phyloP scores from a whole-genome alignment of 2,329 filamentous ascomycete genomes.

The Hypoxylon rubiginosum region DNA sequence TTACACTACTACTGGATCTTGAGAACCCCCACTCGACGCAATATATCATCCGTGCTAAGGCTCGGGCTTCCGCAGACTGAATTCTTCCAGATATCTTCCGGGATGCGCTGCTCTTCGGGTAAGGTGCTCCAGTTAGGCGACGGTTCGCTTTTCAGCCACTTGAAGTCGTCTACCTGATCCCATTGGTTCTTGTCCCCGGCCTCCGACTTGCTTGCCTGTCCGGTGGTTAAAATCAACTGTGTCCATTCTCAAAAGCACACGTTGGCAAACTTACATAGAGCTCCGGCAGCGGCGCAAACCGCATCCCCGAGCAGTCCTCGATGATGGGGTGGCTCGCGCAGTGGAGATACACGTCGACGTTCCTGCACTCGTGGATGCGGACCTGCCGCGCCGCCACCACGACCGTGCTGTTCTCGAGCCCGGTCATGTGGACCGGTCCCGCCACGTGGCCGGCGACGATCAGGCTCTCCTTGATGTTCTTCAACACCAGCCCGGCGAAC shows the following conservation, averaged over 20 bases:
- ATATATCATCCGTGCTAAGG: constrained; percentile 73
- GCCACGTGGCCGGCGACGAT: constrained; percentile 83
- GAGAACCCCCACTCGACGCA: constrained; percentile 65
- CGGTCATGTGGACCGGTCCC: constrained; percentile 87
- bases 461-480: constrained; percentile 77
- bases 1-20: background rate
- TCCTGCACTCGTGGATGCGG: constrained; percentile 87
- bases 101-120: constrained; percentile 69
- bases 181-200: constrained; percentile 73
- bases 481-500: constrained; percentile 78
- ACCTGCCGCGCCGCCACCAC: constrained; percentile 89
- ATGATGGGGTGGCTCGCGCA: constrained; percentile 91
- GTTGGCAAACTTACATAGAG: constrained; percentile 71
- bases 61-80: constrained; percentile 74
- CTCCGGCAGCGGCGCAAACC: constrained; percentile 82
- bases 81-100: constrained; percentile 76
- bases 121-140: constrained; percentile 91
- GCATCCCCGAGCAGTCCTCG: constrained; percentile 83
- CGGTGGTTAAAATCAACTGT: constrained; percentile 38
- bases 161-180: constrained; percentile 96
- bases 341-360: constrained; percentile 86
- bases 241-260: background rate
- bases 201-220: constrained; percentile 47
- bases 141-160: constrained; percentile 88
- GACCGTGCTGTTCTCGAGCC: constrained; percentile 77